Evolutionary conservation across 345 rosid species (phyloP), one percentile per base, ranked within the genome.

Genomic region (Linum lewisii): DNA sequence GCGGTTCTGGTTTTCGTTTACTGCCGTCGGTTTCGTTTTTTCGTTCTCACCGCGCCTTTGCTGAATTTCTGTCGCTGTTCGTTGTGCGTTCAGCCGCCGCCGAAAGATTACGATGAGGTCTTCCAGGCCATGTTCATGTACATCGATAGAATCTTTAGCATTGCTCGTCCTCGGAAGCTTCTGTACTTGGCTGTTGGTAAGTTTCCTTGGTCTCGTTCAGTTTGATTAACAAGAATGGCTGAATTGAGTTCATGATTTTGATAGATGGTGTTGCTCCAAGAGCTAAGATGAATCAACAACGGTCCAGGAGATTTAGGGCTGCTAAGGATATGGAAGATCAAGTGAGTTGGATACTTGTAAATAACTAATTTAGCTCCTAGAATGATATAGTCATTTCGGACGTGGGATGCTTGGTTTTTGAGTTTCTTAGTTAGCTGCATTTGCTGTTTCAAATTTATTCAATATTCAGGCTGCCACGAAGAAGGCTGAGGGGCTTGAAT

Each of bases 231-330:
- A 21, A 10, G 22, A 2, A 19, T 52, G 23, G 20, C 56, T 52
- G 15, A 24, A 11, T 0, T 51, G 54, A 2, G 6, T 2, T n/a
- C 10, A 21, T 52, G 21, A 13, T 19, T 21, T 38, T 11, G 21
- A 34, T 55, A 72, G 77, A 73, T 52, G 77, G 77, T 42, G 73
- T 73, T 57, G 77, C 77, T 13, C 70, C 77, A 2, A 73, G 70
- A 23, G 77, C 77, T 57, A 73, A 74, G 61, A 74, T 74, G 74
- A 66, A 74, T 63, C 78, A 70, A 19, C 74, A 74, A 15, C 63
- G 69, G 21, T 49, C 69, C 9, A 66, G 78, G 64, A 71, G 74
- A 50, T 74, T 74, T 26, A 59, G 47, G 62, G 61, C 74, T 24
- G 74, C 78, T 62, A 73, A 65, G 66, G 77, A 73, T 4, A 66